These are phyloP conservation scores for Sarcodon sp. DNA, from an alignment of 768 basidiomycete species.

Conservation along the genomic window DNA sequence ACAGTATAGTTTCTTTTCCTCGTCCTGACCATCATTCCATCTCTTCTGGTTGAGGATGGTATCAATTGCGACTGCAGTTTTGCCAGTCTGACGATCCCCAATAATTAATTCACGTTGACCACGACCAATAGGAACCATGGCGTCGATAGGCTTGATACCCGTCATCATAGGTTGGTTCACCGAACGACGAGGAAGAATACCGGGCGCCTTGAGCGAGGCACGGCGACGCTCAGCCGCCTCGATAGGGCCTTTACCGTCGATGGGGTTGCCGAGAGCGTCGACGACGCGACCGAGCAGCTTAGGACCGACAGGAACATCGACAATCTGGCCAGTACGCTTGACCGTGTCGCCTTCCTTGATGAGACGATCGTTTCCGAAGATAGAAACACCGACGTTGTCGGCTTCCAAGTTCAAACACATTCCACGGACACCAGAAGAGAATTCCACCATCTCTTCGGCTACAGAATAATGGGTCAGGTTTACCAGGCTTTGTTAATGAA, in stretches of 20 bases:
- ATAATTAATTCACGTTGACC: constrained; percentile 99
- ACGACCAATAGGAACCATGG: constrained; percentile 99
- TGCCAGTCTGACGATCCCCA: constrained; percentile 99
- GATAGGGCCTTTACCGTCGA: constrained; percentile 98
- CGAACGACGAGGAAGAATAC: constrained; percentile 97
- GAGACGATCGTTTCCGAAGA: constrained; percentile 95
- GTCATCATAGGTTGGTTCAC: constrained; percentile 99
- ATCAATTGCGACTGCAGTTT: constrained; percentile 98
- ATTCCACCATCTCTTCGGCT: constrained; percentile 99
- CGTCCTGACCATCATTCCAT: constrained; percentile 98
- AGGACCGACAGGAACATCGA: constrained; percentile 98
- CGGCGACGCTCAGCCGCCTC: constrained; percentile 87
- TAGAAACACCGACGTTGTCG: constrained; percentile 99
- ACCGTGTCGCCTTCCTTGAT: constrained; percentile 99
- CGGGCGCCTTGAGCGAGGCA: constrained; percentile 97
- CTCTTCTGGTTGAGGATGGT: constrained; percentile 99
- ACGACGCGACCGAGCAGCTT: constrained; percentile 97
- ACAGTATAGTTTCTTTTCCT: constrained; percentile 98
- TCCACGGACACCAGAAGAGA: constrained; percentile 98
- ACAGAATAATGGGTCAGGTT: constrained; percentile 7
- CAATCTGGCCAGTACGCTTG: constrained; percentile 99
- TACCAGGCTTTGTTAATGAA: constrained; percentile 11
- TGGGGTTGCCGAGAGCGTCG: constrained; percentile 98
- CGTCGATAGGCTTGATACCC: constrained; percentile 99
- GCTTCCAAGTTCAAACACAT: constrained; percentile 99